These are phyloP conservation scores for Porodaedalea pini DNA, from an alignment of 1,284 basidiomycete genomes.

Conservation along the genomic window DNA sequence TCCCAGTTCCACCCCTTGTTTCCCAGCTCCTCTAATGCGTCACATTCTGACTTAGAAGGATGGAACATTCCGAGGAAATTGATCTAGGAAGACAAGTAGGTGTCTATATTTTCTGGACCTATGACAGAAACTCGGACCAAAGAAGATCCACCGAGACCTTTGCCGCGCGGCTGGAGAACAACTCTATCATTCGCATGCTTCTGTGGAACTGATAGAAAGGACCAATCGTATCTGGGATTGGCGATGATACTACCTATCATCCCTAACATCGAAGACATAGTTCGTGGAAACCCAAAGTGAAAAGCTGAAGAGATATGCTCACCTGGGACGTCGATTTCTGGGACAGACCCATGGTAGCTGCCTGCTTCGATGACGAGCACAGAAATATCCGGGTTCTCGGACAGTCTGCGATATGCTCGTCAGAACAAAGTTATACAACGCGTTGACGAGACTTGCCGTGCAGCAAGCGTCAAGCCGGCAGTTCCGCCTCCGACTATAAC, in stretches of 20 bases:
- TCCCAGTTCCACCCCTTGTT: constrained; percentile 23
- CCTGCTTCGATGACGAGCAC: constrained; percentile 15
- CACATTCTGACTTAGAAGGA: constrained; percentile 10
- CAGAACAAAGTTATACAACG: not conserved
- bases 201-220: constrained; percentile 6
- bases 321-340: constrained; percentile 12
- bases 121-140: not conserved
- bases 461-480: constrained; percentile 10
- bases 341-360: not conserved
- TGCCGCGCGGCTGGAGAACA: constrained; percentile 12
- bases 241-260: not conserved
- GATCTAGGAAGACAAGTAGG: not conserved
- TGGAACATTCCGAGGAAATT: constrained; percentile 13
- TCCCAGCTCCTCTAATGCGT: constrained; percentile 19
- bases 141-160: constrained; percentile 14
- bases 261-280: not conserved
- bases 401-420: not conserved
- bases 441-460: not conserved
- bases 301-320: not conserved
- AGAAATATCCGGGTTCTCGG: not conserved
- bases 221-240: constrained; percentile 13
- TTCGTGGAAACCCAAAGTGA: not conserved
- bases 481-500: constrained; percentile 12
- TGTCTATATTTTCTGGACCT: not conserved
- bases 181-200: not conserved